Base-by-base conservation (phyloP, 331 rosid genomes). In the Rosa hybrid region DNA sequence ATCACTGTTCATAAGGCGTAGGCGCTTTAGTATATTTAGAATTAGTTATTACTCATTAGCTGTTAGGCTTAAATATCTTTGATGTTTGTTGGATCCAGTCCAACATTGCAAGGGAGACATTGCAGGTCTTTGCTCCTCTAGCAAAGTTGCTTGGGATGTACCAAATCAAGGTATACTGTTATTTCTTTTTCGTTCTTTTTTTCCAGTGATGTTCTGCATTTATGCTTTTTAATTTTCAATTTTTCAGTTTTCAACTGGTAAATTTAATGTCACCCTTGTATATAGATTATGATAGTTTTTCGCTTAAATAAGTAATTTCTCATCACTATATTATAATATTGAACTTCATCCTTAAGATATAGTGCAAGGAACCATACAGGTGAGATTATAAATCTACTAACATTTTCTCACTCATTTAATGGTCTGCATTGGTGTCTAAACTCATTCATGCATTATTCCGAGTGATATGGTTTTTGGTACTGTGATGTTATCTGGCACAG, bases 71-170 rank as follows among this genome's bases (percentile, higher is more conserved):
- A 81, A 79, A 74, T 84, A 34, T 77, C 71, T 85, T 71, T 70
- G 62, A 60, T 71, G 30, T 71, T 84, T 50, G 57, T 73, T 78
- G 54, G 81, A 70, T 82, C 62, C 94, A 96, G 98, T 78, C 90
- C 87, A 93, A 94, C 94, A 96, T 96, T 81, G 92, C 99, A 56
- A 86, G 83, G 88, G 99, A 96, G 87, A 93, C 99, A 74, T 86
- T 96, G 81, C 99, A 96, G 90, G 97, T 96, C 82, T 96, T 96
- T 89, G 99, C 99, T 78, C 99, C 99, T 79, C 92, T 96, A 80
- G 99, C 99, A 21, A 96, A 91, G 97, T 91, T 96, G 90, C 97
- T 96, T 83, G 99, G 99, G 80, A 96, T 96, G 97, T 90, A 93
- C 87, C 96, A 93, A 83, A 93, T 96, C 81, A 96, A 96, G 97